phyloP scores from a whole-genome alignment of 1,139 yeast species.

The Pneumocystis jirovecii region DNA sequence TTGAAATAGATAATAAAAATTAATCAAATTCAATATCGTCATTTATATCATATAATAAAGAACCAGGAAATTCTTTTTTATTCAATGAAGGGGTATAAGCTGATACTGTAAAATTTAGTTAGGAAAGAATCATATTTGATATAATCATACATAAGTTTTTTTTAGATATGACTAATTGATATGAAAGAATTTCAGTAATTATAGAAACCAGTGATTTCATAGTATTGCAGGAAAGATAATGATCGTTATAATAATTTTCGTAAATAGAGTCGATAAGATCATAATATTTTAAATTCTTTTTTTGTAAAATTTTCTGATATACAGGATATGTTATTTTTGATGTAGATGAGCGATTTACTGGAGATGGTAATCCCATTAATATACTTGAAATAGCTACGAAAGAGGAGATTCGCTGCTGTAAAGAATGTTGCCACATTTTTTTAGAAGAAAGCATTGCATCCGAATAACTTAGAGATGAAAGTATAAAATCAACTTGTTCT shows the following conservation, averaged over 20 bases:
- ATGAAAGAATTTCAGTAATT: background rate
- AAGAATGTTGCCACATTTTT: background rate
- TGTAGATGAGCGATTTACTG: background rate
- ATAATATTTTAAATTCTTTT: background rate
- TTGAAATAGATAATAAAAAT: background rate
- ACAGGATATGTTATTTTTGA: background rate
- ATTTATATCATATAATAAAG: background rate
- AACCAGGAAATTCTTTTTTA: background rate
- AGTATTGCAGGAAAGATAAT: background rate
- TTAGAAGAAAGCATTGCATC: background rate
- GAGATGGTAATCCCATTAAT: constrained; percentile 2
- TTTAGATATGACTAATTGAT: background rate
- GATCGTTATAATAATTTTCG: background rate
- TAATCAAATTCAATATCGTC: background rate
- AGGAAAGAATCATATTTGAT: background rate
- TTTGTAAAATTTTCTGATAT: background rate
- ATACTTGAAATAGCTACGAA: background rate
- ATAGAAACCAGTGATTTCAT: background rate
- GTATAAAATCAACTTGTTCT: background rate
- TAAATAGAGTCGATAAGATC: background rate
- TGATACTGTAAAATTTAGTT: background rate
- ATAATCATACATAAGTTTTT: background rate
- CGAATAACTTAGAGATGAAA: constrained; percentile 3
- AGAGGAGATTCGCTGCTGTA: background rate
- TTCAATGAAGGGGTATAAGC: background rate